phyloP scores from a whole-genome alignment of 78 protist species.

The Bodo saltans region DNA sequence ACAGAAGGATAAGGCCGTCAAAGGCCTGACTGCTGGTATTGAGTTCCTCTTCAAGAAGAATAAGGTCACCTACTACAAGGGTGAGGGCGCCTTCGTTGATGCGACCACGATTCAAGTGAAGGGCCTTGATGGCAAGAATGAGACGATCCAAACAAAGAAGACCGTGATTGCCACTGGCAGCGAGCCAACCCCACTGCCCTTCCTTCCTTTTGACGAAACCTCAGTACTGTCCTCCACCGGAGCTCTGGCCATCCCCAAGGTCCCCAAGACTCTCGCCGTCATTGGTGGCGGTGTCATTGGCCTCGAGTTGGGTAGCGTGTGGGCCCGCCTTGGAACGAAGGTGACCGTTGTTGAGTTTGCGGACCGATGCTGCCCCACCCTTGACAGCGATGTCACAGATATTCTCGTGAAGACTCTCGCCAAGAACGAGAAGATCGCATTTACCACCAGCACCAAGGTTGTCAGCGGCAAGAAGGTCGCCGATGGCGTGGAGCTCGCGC shows the following conservation, averaged over 20 bases:
- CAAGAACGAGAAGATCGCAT: constrained; percentile 80
- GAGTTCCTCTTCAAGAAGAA: constrained; percentile 94
- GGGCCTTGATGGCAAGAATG: constrained; percentile 50
- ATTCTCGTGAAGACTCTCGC: constrained; percentile 65
- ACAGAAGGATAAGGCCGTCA: constrained; percentile 75
- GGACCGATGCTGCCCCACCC: constrained; percentile 58
- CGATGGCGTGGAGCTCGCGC: constrained; percentile 37
- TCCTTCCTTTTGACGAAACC: constrained; percentile 74
- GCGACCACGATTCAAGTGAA: constrained; percentile 58
- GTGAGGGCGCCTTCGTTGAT: constrained; percentile 62
- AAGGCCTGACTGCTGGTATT: constrained; percentile 79
- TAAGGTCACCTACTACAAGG: constrained; percentile 77
- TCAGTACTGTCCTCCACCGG: constrained; percentile 90
- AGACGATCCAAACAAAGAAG: constrained; percentile 67
- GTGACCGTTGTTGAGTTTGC: constrained; percentile 96
- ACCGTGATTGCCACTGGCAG: constrained; percentile 95
- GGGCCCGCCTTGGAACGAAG: constrained; percentile 95
- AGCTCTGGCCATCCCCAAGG: constrained; percentile 73
- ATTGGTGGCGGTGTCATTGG: constrained; percentile 99
- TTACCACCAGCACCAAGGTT: constrained; percentile 79
- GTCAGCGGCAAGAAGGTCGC: constrained; percentile 11
- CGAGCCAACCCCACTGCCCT: constrained; percentile 50
- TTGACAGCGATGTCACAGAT: constrained; percentile 80
- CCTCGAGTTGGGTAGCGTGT: constrained; percentile 94
- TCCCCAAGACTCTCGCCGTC: constrained; percentile 91